phyloP scores from a whole-genome alignment of 768 basidiomycete species.

The Rhizopogon vesiculosus region DNA sequence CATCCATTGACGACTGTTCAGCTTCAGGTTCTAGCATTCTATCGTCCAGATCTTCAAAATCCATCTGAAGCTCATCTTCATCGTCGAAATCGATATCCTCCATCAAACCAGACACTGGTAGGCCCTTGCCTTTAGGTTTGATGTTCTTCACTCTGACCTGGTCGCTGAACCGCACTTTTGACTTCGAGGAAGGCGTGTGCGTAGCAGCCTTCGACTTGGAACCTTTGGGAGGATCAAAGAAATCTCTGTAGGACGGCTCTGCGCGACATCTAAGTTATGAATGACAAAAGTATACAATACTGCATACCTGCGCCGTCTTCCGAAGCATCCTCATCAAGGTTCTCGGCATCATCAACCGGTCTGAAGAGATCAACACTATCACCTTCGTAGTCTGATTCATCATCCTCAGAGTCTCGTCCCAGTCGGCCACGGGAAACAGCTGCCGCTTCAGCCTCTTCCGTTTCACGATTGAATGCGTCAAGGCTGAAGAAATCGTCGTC shows the following conservation, averaged over 20 bases:
- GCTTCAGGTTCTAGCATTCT: constrained; percentile 25
- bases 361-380: constrained; percentile 64
- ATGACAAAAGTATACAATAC: background rate
- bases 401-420: constrained; percentile 45
- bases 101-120: constrained; percentile 41
- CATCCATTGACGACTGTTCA: constrained; percentile 17
- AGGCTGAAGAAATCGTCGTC: constrained; percentile 93
- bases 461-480: constrained; percentile 81
- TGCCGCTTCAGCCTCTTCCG: constrained; percentile 70
- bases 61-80: constrained; percentile 32
- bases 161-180: constrained; percentile 74
- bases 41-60: constrained; percentile 32
- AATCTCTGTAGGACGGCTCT: constrained; percentile 74
- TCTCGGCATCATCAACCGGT: constrained; percentile 41
- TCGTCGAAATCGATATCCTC: constrained; percentile 30
- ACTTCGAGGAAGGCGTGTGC: constrained; percentile 3
- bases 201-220: constrained; percentile 13
- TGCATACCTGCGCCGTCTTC: constrained; percentile 39
- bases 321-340: constrained; percentile 41
- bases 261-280: constrained; percentile 4
- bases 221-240: constrained; percentile 64
- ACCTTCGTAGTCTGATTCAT: constrained; percentile 36
- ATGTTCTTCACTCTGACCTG: constrained; percentile 81
- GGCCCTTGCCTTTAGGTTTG: constrained; percentile 62
- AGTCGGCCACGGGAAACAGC: constrained; percentile 58